Evolutionary conservation across 2,329 filamentous ascomycete genomes (phyloP), one percentile per base, ranked within the genome.

Genomic region (Neobulgaria alba): DNA sequence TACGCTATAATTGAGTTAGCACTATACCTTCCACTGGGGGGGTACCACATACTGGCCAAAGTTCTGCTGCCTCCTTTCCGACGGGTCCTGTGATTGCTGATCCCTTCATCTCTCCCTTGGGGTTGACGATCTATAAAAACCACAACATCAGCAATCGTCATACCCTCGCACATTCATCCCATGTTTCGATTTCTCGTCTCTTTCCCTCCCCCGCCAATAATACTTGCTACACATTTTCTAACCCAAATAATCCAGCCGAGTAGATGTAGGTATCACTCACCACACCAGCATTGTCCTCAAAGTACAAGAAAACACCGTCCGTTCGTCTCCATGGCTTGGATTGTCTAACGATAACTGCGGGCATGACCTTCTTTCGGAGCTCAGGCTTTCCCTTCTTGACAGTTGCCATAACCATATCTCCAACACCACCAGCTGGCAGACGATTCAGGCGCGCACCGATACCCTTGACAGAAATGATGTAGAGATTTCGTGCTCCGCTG

Each of bases 371-470:
- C 86, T 98, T 98, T 72, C 93, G 81, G 66, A 98, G 77, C 75
- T 98, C 93, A 54, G 93, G 93, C 87, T 98, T 98, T 75, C 93
- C 92, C 86, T 98, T 96, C 87, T 98, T 96, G 75, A 96, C 92
- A 58, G 92, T 96, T 57, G 90, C 90, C 89, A 98, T 96, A 67
- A 96, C 92, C 92, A 96, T 96, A 78, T 96, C 92, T 63, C 92
- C 92, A 62, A 95, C 90, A 79, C 92, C 92, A 60, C 85, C 92
- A 63, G 92, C 90, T 60, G 90, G 90, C 64, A 98, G 80, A 69
- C 90, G 82, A 82, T 96, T 96, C 61, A 96, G 83, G 61, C 90
- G 88, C 59, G 90, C 90, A 77, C 90, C 90, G 66, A 92, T 88
- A 72, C 90, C 90, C 80, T 94, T 95, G 74, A 98, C 90, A 69